Conservation (phyloP, 768 basidiomycete genomes). For the Psilocybe tampanensis region DNA sequence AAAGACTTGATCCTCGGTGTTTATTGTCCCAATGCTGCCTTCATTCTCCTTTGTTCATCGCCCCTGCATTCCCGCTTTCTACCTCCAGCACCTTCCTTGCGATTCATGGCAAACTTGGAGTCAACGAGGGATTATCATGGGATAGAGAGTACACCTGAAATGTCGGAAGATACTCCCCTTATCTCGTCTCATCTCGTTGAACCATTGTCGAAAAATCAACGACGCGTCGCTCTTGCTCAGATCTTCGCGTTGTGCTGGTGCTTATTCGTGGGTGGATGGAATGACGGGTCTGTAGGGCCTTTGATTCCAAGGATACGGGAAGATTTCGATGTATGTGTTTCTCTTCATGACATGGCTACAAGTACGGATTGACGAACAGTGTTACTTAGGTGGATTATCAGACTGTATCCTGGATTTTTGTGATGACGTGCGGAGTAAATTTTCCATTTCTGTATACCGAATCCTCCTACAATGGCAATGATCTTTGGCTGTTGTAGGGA, state of each 20-base stretch:
- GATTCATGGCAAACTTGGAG: too few species aligned
- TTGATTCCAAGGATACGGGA: constrained; percentile 71
- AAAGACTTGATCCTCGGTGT: too few species aligned
- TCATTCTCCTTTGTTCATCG: too few species aligned
- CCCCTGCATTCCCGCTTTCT: too few species aligned
- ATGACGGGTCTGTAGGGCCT: constrained; percentile 74
- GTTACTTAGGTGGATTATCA: constrained; percentile 49
- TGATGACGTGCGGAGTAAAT: constrained; percentile 37
- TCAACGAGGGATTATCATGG: too few species aligned
- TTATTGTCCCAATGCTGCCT: too few species aligned
- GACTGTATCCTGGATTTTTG: constrained; percentile 64
- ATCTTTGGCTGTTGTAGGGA: constrained; percentile 34
- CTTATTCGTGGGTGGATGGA: constrained; percentile 72
- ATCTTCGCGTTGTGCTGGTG: constrained; percentile 55
- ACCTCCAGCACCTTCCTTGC: too few species aligned
- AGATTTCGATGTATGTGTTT: constrained; percentile 44
- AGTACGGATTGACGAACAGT: neutral
- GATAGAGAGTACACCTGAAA: too few species aligned
- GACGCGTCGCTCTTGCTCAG: constrained; percentile 37
- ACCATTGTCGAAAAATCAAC: constrained; percentile 8
- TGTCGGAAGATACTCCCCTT: neutral
- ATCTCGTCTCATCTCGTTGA: neutral
- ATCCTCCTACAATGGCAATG: neutral
- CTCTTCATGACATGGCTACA: too few species aligned
- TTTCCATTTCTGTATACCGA: neutral